Percentiles rank a stretch among this genome's conserved stretches.
These are phyloP conservation scores for carrot (Daucus carota) DNA, from an alignment of 129 eudicot genomes.

Conservation along the genomic window DH1_v3.0 NC_030387.2:20408501-20409000, in stretches of 20 bases:
- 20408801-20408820: background rate
- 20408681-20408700: background rate
- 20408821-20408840: conserved; percentile 16
- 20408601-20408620: conserved; percentile 7
- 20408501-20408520: background rate
- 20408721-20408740: background rate
- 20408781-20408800: background rate
- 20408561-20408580: background rate
- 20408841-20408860: conserved; percentile 8
- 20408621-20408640: conserved; percentile 7
- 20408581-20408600: background rate
- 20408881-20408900: conserved; percentile 19
- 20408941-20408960: conserved; percentile 20
- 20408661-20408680: background rate
- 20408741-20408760: background rate
- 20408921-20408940: conserved; percentile 25
- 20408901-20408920: conserved; percentile 20
- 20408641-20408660: background rate
- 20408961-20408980: conserved; percentile 23
- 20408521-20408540: background rate
- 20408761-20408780: background rate
- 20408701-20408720: background rate
- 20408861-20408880: background rate
- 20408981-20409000: conserved; percentile 43
- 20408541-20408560: background rate